Base-by-base conservation (phyloP, 2,329 filamentous ascomycete species). In the Corniculantispora saksenae region DNA sequence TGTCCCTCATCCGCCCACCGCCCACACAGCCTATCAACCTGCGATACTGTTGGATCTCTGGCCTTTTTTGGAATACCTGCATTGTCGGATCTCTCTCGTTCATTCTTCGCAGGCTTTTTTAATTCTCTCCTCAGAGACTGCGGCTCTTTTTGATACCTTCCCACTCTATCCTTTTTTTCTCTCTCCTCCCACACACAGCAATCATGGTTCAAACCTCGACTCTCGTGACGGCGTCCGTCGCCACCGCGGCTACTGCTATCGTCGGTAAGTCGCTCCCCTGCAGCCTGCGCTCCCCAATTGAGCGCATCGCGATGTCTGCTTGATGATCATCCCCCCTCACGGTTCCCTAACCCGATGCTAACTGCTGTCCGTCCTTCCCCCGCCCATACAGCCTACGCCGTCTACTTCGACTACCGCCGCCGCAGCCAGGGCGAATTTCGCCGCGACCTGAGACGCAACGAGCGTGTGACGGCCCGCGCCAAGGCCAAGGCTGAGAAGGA, bases 401-500 rank as follows among this genome's bases (percentile, higher is more conserved):
- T 86, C 71, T 91, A 89, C 79, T 91, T 91, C 77, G 89, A 91
- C 78, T 85, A 88, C 74, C 83, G 86, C 75, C 84, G 89, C 71
- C 86, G 89, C 69, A 83, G 81, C 74, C 82, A 88, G 72, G 80
- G 87, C 73, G 84, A 88, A 71, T 91, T 91, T 81, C 84, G 89
- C 72, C 86, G 87, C 75, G 80, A 84, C 72, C 79, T 91, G 73
- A 91, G 91, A 78, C 88, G 89, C 74, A 91, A 92, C 79, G 89
- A 91, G 77, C 90, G 91, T 79, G 85, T 85, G 75, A 86, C 90
- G 77, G 87, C 85, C 69, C 89, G 89, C 71, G 86, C 82, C 67
- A 88, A 90, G 77, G 87, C 85, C 69, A 89, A 89, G 70, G 86
- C 82, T 66, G 88, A 89, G 73, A 92, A 93, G 81, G 89, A 91